Base-by-base conservation (phyloP, 116 monocot species). In the Cymodocea nodosa region DNA sequence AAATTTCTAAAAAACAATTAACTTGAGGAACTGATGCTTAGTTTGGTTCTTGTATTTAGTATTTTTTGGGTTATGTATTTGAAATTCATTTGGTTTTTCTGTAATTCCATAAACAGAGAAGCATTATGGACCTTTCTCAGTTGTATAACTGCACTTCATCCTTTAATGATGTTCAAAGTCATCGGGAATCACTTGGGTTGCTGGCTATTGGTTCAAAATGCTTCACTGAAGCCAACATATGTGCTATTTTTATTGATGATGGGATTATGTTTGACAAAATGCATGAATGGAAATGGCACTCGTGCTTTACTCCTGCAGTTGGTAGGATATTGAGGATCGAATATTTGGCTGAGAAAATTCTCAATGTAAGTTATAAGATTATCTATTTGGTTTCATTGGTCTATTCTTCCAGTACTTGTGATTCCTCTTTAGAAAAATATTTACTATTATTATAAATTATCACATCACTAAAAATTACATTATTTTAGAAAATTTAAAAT, bases 321-420 rank as follows among this genome's bases (percentile, higher is more conserved):
- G 89, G 89, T 65, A 84, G 92, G 79, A 70, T 99, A 63, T 70
- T 99, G 55, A 58, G 99, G 59, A 99, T 99, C 15, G 99, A 99
- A 63, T 71, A 71, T 48, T 68, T 92, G 78, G 99, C 92, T 4
- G 92, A 92, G 81, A 84, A 81, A 48, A 99, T 92, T 73, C 76
- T 99, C 24, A 87, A 82, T 75, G 81, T 84, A 58, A 92, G 44
- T 44, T 44, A 44, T 6, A 44, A 0, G 11, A 44, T 4, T 44
- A 11, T 0, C 44, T 44, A 30, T 44, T 44, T 44, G 1, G 44
- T 44, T 44, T 44, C 9, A 11, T 8, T 11, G 6, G 44, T 44
- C 44, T 11, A 6, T 44, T 44, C 44, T 44, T 3, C 9, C 44
- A 44, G 44, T 44, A 4, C 6, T 44, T 44, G 44, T 44, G 6